phyloP scores from a whole-genome alignment of 257 asterid species.

The Orobanche coerulescens region DNA sequence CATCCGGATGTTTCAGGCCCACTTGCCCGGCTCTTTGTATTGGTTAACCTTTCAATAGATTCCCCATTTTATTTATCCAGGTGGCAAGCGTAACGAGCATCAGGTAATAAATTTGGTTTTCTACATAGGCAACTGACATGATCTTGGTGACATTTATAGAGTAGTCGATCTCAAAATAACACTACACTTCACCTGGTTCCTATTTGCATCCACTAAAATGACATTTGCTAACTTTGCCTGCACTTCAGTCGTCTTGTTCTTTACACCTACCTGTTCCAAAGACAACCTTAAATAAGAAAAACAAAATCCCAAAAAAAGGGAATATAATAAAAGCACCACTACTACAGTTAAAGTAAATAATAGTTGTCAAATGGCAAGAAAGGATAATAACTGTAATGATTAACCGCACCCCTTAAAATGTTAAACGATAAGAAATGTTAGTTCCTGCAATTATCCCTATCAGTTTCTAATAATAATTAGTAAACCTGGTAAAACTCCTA shows the following conservation, averaged over 20 bases:
- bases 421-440: background rate
- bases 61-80: too few species aligned
- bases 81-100: too few species aligned
- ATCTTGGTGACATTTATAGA: background rate
- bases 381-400: background rate
- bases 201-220: conserved; percentile 73
- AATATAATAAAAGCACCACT: background rate
- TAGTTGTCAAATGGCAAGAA: background rate
- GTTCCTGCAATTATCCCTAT: too few species aligned
- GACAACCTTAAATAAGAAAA: background rate
- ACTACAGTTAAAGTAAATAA: background rate
- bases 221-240: conserved; percentile 79
- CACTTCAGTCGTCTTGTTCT: conserved; percentile 69
- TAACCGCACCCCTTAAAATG: background rate
- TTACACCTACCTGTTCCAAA: conserved; percentile 86
- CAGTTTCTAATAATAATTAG: too few species aligned
- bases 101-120: too few species aligned
- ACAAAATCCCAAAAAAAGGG: conserved; percentile 8
- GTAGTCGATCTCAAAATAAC: background rate
- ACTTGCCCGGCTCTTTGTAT: too few species aligned
- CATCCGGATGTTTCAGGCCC: too few species aligned
- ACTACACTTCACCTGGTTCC: conserved; percentile 68
- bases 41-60: too few species aligned
- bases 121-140: background rate
- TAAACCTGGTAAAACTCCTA: too few species aligned